phyloP scores from a whole-genome alignment of 305 asterid species.

The Plantago coronopus region DNA sequence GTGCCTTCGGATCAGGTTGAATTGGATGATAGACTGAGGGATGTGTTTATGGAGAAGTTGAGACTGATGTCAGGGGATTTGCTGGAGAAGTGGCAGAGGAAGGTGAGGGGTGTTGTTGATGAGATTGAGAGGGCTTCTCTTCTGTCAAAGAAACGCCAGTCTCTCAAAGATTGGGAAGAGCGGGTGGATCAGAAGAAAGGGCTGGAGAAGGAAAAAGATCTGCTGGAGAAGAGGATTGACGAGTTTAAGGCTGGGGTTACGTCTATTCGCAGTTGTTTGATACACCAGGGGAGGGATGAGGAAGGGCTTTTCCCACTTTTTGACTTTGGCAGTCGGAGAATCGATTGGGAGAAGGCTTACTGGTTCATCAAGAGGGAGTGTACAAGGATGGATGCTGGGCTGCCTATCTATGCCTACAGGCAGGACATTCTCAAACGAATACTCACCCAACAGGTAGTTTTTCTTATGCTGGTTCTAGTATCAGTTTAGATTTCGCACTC shows the following conservation, averaged over 20 bases:
- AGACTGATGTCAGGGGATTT: slow-evolving; percentile 31
- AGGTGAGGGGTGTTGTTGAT: slow-evolving; percentile 26
- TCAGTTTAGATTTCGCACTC: too few relatives aligned
- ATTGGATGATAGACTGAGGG: slow-evolving; percentile 38
- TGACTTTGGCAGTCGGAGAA: slow-evolving; percentile 30
- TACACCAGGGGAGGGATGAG: slow-evolving; percentile 26
- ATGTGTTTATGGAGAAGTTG: slow-evolving; percentile 45
- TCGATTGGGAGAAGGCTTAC: slow-evolving; percentile 58
- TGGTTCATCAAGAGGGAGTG: slow-evolving; percentile 66
- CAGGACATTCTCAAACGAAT: slow-evolving; percentile 46
- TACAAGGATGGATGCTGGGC: slow-evolving; percentile 73
- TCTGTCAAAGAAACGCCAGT: slow-evolving; percentile 13
- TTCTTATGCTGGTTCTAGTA: not conserved
- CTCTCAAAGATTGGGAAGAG: slow-evolving; percentile 19
- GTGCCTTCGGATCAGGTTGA: slow-evolving; percentile 66
- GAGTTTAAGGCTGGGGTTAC: slow-evolving; percentile 57
- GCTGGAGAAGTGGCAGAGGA: slow-evolving; percentile 47
- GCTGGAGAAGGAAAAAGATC: slow-evolving; percentile 43
- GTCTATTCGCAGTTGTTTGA: slow-evolving; percentile 47
- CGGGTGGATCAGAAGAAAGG: slow-evolving; percentile 30
- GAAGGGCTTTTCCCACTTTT: slow-evolving; percentile 31
- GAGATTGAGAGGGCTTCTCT: slow-evolving; percentile 24
- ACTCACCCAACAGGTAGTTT: slow-evolving; percentile 55
- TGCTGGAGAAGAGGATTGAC: slow-evolving; percentile 46
- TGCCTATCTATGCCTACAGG: slow-evolving; percentile 67